Conservation (phyloP, 1,284 basidiomycete species). For the Cystobasidiaceae sp. region DNA sequence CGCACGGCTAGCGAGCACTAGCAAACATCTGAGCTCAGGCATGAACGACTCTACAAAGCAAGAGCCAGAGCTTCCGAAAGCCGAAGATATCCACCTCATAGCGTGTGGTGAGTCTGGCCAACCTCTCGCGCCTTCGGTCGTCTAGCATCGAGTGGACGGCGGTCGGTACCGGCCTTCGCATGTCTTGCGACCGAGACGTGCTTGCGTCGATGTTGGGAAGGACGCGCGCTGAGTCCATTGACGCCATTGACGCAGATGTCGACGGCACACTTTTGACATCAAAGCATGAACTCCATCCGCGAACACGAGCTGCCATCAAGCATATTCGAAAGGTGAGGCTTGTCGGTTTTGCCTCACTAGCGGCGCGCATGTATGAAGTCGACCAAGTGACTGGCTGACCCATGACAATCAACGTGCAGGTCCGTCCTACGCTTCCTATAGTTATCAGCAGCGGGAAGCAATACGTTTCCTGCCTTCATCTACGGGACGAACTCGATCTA, state of each 20-base stretch:
- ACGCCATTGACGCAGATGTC: too few species aligned
- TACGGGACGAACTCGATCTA: constrained; percentile 28
- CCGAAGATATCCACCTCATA: constrained; percentile 27
- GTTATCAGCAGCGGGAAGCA: constrained; percentile 32
- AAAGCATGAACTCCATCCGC: constrained; percentile 27
- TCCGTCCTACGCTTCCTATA: constrained; percentile 21
- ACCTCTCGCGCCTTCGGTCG: too few species aligned
- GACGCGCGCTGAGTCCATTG: too few species aligned
- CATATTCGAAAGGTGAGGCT: constrained; percentile 22
- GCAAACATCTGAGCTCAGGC: constrained; percentile 5
- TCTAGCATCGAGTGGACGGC: too few species aligned
- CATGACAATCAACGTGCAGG: background rate
- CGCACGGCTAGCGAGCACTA: background rate
- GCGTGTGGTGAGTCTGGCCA: constrained; percentile 11
- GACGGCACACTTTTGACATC: constrained; percentile 29
- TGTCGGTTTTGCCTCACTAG: too few species aligned
- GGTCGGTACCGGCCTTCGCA: background rate
- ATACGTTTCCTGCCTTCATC: constrained; percentile 16
- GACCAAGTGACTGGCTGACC: too few species aligned
- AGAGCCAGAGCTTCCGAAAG: constrained; percentile 12
- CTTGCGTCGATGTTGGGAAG: too few species aligned
- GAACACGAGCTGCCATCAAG: constrained; percentile 22
- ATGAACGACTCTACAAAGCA: background rate
- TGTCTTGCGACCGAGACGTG: background rate
- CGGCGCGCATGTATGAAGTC: too few species aligned